phyloP scores from a whole-genome alignment of 2,329 filamentous ascomycete species.

The Dactylellina drechsleri region DNA sequence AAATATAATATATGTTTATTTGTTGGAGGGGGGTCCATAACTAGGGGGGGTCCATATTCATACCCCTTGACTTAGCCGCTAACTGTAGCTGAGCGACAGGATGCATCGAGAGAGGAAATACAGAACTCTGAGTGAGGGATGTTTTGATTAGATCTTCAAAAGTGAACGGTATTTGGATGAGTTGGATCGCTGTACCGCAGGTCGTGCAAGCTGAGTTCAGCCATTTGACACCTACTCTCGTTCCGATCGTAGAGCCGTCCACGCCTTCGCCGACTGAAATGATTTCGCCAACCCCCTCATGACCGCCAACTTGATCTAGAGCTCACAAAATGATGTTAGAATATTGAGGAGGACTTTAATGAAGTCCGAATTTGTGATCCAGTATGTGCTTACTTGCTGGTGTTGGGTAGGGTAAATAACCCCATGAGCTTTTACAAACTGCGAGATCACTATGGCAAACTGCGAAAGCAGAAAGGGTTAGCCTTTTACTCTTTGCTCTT shows the following conservation, averaged over 20 bases:
- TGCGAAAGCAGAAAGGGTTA: background rate
- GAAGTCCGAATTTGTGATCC: background rate
- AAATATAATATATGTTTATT: too few species aligned
- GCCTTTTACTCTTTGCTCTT: background rate
- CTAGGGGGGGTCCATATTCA: too few species aligned
- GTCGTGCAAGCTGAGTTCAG: slow-evolving; percentile 56
- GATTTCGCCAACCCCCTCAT: slow-evolving; percentile 56
- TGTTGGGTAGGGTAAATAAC: slow-evolving; percentile 47
- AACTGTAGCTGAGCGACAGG: slow-evolving; percentile 55
- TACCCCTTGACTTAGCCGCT: too few species aligned
- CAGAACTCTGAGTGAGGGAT: slow-evolving; percentile 50
- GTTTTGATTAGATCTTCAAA: background rate
- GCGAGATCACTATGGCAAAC: slow-evolving; percentile 59
- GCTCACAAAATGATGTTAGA: background rate
- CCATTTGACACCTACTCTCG: slow-evolving; percentile 56
- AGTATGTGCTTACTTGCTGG: slow-evolving; percentile 7
- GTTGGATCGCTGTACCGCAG: slow-evolving; percentile 45
- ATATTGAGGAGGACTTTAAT: background rate
- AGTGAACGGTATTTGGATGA: too few species aligned
- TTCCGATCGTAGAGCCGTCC: slow-evolving; percentile 48
- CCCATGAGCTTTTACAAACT: slow-evolving; percentile 57
- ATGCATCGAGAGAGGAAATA: slow-evolving; percentile 56
- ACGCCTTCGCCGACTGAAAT: slow-evolving; percentile 53
- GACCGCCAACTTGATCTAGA: slow-evolving; percentile 56
- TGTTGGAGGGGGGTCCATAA: too few species aligned